Conservation (phyloP, 768 basidiomycete species). For the Trametes cubensis region DNA sequence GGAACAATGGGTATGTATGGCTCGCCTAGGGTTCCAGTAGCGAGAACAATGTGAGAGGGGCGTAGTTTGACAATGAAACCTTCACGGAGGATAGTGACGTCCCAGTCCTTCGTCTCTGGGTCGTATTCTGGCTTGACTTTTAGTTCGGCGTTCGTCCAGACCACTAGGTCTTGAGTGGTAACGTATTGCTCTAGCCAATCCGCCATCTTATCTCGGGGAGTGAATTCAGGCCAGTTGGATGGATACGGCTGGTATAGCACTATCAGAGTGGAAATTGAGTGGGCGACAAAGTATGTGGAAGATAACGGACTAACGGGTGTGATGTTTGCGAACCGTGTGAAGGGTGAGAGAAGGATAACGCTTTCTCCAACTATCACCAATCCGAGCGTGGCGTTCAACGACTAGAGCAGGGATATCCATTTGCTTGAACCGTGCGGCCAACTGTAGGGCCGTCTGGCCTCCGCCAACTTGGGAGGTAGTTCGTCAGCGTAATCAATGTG, state of each 20-base stretch:
- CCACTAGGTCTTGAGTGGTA: conserved; percentile 58
- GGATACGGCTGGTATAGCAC: conserved; percentile 17
- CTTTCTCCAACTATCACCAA: conserved; percentile 64
- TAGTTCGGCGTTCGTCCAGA: conserved; percentile 59
- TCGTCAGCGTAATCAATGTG: not conserved
- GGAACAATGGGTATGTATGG: conserved; percentile 50
- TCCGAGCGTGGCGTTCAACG: conserved; percentile 54
- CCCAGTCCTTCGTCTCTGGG: conserved; percentile 46
- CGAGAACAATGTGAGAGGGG: conserved; percentile 57
- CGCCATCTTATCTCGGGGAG: conserved; percentile 61
- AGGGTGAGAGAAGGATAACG: conserved; percentile 61
- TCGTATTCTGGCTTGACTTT: conserved; percentile 41
- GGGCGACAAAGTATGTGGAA: conserved; percentile 36
- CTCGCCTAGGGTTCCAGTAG: conserved; percentile 53
- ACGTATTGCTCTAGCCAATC: conserved; percentile 70
- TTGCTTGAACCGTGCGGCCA: conserved; percentile 66
- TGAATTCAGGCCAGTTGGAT: conserved; percentile 25
- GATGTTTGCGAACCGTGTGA: conserved; percentile 30
- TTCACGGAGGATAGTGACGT: conserved; percentile 44
- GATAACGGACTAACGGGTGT: conserved; percentile 45
- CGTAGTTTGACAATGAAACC: conserved; percentile 41
- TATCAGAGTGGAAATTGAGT: not conserved
- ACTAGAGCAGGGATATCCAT: conserved; percentile 53
- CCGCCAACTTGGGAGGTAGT: conserved; percentile 46
- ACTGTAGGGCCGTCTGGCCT: conserved; percentile 67